Base-by-base conservation (phyloP, 2,329 filamentous ascomycete species). In the Magnaporthiopsis incrustans region DNA sequence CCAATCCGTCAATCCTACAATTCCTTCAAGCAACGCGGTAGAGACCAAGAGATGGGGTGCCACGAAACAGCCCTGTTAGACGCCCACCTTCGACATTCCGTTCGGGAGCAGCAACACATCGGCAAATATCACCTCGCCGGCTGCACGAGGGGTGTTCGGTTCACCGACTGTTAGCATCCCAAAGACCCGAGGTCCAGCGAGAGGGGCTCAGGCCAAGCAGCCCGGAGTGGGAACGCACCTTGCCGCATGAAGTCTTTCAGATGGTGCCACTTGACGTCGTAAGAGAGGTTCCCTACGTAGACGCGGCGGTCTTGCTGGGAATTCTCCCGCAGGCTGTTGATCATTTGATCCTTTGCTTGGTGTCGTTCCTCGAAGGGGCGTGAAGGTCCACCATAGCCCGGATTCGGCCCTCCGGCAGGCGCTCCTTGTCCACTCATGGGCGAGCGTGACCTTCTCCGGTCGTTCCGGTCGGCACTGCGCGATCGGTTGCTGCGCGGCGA, bases 61-160 rank as follows among this genome's bases (percentile, higher is more conserved):
- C 81, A 82, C 82, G 82, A 88, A 80, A 84, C 84, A 87, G 89
- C 90, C 91, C 50, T 38, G 33, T 63, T 90, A 90, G 85, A 89
- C 88, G 92, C 91, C 92, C 93, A 98, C 94, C 94, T 99, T 99
- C 91, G 94, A 98, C 95, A 99, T 99, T 93, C 95, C 95, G 86
- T 99, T 99, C 76, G 95, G 95, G 89, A 99, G 92, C 80, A 97
- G 85, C 81, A 99, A 89, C 77, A 99, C 95, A 86, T 99, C 95
- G 83, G 95, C 95, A 83, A 97, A 99, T 82, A 98, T 88, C 78
- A 99, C 95, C 80, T 98, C 94, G 86, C 95, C 95, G 83, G 95
- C 95, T 98, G 80, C 65, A 74, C 7, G 22, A 53, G 22, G 44
- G 44, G 44, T 30, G 44, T 25, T n/a, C 44, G 44, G 22, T n/a